Base-by-base conservation (phyloP, 306 rosid genomes). In the Vigna angularis region DNA sequence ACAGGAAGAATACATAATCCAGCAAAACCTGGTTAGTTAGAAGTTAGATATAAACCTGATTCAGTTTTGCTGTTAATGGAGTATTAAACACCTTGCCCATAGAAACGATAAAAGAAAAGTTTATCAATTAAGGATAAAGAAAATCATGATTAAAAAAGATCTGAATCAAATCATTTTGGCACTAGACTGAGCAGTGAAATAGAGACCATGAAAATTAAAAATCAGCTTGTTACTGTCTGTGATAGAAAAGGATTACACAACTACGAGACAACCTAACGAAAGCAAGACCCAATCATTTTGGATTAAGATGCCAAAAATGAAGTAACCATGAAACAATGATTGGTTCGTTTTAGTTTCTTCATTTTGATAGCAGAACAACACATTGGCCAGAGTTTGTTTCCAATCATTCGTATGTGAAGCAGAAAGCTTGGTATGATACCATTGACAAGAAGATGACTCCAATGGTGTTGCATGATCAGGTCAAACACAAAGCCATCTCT, bases 231-330 rank as follows among this genome's bases (percentile, higher is more conserved):
- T 30, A 6, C 26, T 24, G 56, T 61, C 11, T 80, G 84, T 66
- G 82, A 18, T 45, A 38, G 15, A 83, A 81, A 78, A 51, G 73
- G 57, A 66, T 51, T 64, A 63, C 76, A 58, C 30, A 50, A 40
- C 72, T 20, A 30, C 5, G 24, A 47, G 66, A 26, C 53, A 30
- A 16, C 72, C 36, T 22, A 32, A 69, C 20, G 63, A 68, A 71
- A 64, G 79, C 74, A 84, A 79, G 34, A 48, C 34, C 34, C 34
- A 76, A 82, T 85, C 32, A 79, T 73, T 30, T 58, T 76, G 14
- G 24, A 67, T 22, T 40, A 40, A 30, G 38, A 67, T 79, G 75
- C 50, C 75, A 42, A 40, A 26, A 51, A 59, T 40, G 64, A 83
- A 50, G 77, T 32, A 69, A 6, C 9, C 47, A 44, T 38, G 67